These are phyloP conservation scores for Chalciporus chontae DNA, from an alignment of 768 basidiomycete genomes.

Conservation along the genomic window DNA sequence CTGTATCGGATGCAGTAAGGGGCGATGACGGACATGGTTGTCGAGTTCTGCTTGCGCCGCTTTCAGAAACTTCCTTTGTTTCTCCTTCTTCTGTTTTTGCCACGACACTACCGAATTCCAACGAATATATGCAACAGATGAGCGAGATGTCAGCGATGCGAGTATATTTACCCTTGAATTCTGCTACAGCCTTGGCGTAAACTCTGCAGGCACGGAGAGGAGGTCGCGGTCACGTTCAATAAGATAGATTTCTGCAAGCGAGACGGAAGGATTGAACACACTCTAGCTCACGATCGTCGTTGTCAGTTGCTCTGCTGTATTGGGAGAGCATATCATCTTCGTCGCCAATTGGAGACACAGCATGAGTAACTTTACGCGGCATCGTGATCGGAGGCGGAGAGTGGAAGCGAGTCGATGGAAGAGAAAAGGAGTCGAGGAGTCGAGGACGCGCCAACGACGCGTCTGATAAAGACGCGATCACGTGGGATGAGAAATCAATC, in stretches of 20 bases:
- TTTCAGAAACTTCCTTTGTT: constrained; percentile 22
- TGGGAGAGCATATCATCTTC: constrained; percentile 16
- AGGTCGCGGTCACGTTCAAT: background rate
- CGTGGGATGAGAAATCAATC: too few relatives aligned
- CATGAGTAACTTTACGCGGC: constrained; percentile 9
- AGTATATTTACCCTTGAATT: constrained; percentile 27
- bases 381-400: constrained; percentile 5
- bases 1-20: too few relatives aligned
- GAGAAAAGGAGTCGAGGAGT: background rate
- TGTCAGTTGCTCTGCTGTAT: constrained; percentile 15
- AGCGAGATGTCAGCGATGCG: background rate
- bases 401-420: background rate
- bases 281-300: constrained; percentile 29
- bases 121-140: background rate
- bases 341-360: constrained; percentile 10
- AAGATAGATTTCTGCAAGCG: background rate
- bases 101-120: constrained; percentile 24
- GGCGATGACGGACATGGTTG: constrained; percentile 15
- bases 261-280: background rate
- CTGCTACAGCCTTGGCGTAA: constrained; percentile 30
- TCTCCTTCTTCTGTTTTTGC: constrained; percentile 30
- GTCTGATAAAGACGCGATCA: too few relatives aligned
- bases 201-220: constrained; percentile 5
- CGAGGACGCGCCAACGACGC: too few relatives aligned
- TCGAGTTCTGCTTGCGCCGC: constrained; percentile 24